Evolutionary conservation across 176 grass and related monocot species (phyloP).

Genomic region (Tillandsia leiboldiana): DNA sequence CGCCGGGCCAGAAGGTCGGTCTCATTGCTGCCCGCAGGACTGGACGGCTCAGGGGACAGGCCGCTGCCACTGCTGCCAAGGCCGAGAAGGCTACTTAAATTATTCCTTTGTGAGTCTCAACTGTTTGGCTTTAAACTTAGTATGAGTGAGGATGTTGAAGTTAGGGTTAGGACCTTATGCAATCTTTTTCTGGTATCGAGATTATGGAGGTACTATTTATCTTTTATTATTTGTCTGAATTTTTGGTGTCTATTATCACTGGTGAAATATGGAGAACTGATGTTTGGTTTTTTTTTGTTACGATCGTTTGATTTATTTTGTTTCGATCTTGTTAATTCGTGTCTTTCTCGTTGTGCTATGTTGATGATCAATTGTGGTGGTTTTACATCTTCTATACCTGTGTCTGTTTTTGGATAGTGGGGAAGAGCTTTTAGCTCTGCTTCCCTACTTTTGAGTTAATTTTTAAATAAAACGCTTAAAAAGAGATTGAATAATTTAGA

Average conservation of each 20-base stretch:
- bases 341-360: too few species aligned
- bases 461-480: too few species aligned
- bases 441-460: too few species aligned
- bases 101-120: background rate
- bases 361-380: too few species aligned
- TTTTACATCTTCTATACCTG: too few species aligned
- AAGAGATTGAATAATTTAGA: too few species aligned
- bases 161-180: background rate
- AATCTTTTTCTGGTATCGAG: background rate
- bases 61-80: conserved; percentile 71
- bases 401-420: too few species aligned
- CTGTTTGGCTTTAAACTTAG: background rate
- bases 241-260: background rate
- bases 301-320: too few species aligned
- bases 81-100: conserved; percentile 70
- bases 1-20: conserved; percentile 86
- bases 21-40: conserved; percentile 92
- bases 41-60: conserved; percentile 77
- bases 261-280: too few species aligned
- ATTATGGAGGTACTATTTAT: background rate
- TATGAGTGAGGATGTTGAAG: background rate
- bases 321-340: too few species aligned
- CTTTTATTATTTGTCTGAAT: background rate
- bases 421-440: too few species aligned
- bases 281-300: too few species aligned